Conservation (phyloP, 2,329 filamentous ascomycete species). For the Penicillium freii region DNA sequence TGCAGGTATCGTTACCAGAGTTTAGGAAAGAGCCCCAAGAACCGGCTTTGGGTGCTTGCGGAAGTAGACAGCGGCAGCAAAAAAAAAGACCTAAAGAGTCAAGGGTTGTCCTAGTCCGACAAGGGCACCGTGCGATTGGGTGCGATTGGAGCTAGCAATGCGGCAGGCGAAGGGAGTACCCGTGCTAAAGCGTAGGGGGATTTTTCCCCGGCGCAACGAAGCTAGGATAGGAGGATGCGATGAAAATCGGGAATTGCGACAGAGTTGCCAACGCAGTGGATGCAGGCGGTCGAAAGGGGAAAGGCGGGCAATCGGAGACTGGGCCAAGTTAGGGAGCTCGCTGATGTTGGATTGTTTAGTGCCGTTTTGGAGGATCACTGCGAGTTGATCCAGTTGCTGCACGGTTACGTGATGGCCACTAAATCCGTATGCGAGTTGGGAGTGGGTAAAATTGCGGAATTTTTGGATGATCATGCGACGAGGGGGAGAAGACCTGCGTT, state of each 20-base stretch:
- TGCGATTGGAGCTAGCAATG: slow-evolving; percentile 17
- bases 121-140: slow-evolving; percentile 18
- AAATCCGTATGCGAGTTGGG: slow-evolving; percentile 26
- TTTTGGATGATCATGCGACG: slow-evolving; percentile 30
- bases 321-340: slow-evolving; percentile 25
- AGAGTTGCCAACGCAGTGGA: slow-evolving; percentile 36
- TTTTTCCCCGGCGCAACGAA: slow-evolving; percentile 20
- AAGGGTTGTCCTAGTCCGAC: slow-evolving; percentile 12
- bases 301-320: slow-evolving; percentile 33
- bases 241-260: slow-evolving; percentile 32
- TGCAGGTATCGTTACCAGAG: slow-evolving; percentile 20
- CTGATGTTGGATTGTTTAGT: slow-evolving; percentile 30
- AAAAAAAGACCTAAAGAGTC: slow-evolving; percentile 8
- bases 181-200: slow-evolving; percentile 20
- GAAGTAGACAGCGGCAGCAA: slow-evolving; percentile 13
- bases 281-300: slow-evolving; percentile 39
- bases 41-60: slow-evolving; percentile 17
- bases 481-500: slow-evolving; percentile 24
- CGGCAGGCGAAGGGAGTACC: slow-evolving; percentile 26
- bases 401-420: slow-evolving; percentile 38
- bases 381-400: slow-evolving; percentile 34
- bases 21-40: slow-evolving; percentile 24
- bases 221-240: slow-evolving; percentile 23
- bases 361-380: slow-evolving; percentile 23
- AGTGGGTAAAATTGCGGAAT: slow-evolving; percentile 25